Evolutionary conservation across 345 rosid genomes (phyloP), one percentile per base, ranked within the genome.

Genomic region (Microcos paniculata): DNA sequence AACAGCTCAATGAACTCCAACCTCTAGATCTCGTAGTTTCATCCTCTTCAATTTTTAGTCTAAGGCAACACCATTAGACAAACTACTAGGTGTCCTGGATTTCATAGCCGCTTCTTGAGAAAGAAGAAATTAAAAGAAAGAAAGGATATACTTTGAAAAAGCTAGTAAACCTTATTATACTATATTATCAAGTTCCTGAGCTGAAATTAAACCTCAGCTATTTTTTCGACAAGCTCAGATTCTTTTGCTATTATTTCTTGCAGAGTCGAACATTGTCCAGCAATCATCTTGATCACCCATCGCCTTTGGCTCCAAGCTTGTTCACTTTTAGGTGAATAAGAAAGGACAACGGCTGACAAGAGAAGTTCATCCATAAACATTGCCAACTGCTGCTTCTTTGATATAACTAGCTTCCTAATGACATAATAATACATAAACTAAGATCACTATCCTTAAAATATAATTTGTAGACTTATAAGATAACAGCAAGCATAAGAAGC

Each of bases 281-380:
- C 84, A 78, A 90, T 76, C 85, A 74, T 87, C 88, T 90, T 92
- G 84, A 96, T 87, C 82, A 87, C 88, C 98, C 98, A 94, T 76
- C 96, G 87, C 90, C 95, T 96, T 57, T 93, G 98, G 82, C 96
- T 85, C 99, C 99, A 96, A 71, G 98, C 93, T 70, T 87, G 89
- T 62, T 96, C 98, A 63, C 99, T 92, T 88, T 94, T 94, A 23
- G 94, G 97, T 77, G 88, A 88, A 88, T 80, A 78, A 15, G 98
- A 94, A 73, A 93, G 93, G 76, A 96, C 80, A 77, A 93, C 92
- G 48, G 88, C 85, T 62, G 98, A 91, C 57, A 94, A 81, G 62
- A 35, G 78, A 77, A 96, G 94, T 81, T 96, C 99, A 74, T 90
- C 91, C 26, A 69, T 74, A 65, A 87, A 89, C 68, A 80, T 62